phyloP scores from a whole-genome alignment of 192 early-diverging fungal genomes.

The Coemansia sp. region DNA sequence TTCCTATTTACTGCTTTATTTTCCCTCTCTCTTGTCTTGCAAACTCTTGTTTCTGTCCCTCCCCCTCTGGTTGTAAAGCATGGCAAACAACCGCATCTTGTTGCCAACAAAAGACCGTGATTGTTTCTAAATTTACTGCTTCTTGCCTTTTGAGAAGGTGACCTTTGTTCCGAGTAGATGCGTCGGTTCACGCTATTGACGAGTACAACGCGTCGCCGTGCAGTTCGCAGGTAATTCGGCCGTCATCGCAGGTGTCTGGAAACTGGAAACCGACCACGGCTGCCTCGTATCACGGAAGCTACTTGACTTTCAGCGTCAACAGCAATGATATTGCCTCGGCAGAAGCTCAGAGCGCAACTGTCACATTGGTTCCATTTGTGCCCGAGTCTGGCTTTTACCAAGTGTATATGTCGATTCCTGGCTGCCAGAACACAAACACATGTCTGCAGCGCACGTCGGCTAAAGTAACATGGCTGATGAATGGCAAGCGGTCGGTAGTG shows the following conservation, averaged over 20 bases:
- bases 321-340: slow-evolving; percentile 20
- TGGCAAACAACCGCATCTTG: too few species aligned
- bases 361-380: slow-evolving; percentile 53
- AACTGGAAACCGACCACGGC: slow-evolving; percentile 34
- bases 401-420: slow-evolving; percentile 57
- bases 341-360: slow-evolving; percentile 14
- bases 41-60: not conserved
- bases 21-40: slow-evolving; percentile 1
- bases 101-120: too few species aligned
- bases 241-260: slow-evolving; percentile 24
- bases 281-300: slow-evolving; percentile 34
- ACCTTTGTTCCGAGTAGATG: slow-evolving; percentile 28
- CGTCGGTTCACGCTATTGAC: slow-evolving; percentile 35
- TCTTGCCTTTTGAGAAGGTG: not conserved
- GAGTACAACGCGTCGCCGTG: slow-evolving; percentile 43
- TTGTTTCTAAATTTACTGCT: slow-evolving; percentile 14
- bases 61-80: too few species aligned
- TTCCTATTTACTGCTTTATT: not conserved
- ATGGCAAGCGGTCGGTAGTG: slow-evolving; percentile 15
- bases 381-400: slow-evolving; percentile 63
- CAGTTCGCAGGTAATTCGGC: slow-evolving; percentile 19
- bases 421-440: slow-evolving; percentile 57
- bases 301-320: slow-evolving; percentile 32
- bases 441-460: slow-evolving; percentile 37
- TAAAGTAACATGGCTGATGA: slow-evolving; percentile 23